Conservation (phyloP, 2,329 filamentous ascomycete species). For the Alternaria sp. region DNA sequence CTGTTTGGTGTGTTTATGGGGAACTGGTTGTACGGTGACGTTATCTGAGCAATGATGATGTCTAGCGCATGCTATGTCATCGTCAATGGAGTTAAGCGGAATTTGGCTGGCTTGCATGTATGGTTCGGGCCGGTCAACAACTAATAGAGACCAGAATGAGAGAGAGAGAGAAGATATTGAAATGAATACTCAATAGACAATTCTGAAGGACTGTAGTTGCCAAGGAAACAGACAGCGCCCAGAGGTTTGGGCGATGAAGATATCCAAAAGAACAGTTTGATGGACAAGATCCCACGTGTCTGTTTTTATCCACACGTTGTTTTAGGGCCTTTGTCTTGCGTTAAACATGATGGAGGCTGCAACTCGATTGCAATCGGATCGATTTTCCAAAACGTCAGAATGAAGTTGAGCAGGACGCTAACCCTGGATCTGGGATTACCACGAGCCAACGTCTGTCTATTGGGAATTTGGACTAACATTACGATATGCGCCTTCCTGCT, state of each 20-base stretch:
- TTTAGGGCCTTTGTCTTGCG: not conserved
- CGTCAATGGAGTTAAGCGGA: conserved; percentile 5
- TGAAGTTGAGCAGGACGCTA: not conserved
- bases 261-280: not conserved
- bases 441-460: not conserved
- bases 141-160: not conserved
- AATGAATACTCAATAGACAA: not conserved
- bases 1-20: not conserved
- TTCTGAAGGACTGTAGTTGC: not conserved
- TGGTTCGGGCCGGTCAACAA: not conserved
- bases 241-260: not conserved
- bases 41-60: conserved; percentile 7
- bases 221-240: too few relatives aligned
- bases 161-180: not conserved
- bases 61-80: conserved; percentile 4
- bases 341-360: not conserved
- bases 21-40: not conserved
- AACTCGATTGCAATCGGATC: not conserved
- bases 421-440: not conserved
- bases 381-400: not conserved
- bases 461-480: not conserved
- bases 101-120: not conserved
- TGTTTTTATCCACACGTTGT: too few relatives aligned
- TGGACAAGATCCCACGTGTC: not conserved
- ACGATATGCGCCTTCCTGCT: not conserved